Conservation (phyloP, 257 asterid genomes). For the Nyctanthes arbortristis region DNA sequence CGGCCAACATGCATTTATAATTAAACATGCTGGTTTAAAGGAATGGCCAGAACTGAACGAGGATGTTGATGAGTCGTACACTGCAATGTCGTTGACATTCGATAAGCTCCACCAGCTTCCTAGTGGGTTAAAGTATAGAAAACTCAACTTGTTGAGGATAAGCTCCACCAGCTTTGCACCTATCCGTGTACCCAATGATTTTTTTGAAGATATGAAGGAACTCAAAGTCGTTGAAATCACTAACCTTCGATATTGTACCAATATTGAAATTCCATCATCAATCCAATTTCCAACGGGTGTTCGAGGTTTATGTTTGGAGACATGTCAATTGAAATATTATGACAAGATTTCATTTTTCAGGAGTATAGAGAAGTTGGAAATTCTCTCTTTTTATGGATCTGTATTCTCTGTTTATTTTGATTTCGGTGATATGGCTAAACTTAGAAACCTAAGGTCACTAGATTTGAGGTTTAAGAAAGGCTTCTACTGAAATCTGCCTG, state of each 20-base stretch:
- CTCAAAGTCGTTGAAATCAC: slow-evolving; percentile 8
- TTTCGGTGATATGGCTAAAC: not conserved
- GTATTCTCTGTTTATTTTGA: not conserved
- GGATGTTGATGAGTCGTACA: not conserved
- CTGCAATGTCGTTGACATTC: slow-evolving; percentile 2
- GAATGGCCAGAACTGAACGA: slow-evolving; percentile 25
- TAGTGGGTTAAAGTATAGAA: not conserved
- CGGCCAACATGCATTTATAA: not conserved
- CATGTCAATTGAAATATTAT: no score
- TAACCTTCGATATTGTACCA: no score
- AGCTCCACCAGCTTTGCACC: no score
- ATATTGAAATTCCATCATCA: slow-evolving; percentile 18
- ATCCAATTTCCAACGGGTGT: slow-evolving; percentile 4
- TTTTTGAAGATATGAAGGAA: slow-evolving; percentile 6
- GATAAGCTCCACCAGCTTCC: not conserved
- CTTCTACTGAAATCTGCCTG: not conserved
- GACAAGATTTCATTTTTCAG: slow-evolving; percentile 4
- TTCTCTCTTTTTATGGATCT: slow-evolving; percentile 20
- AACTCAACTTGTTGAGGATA: not conserved
- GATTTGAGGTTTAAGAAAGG: not conserved
- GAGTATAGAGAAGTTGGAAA: slow-evolving; percentile 1
- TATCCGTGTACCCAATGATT: not conserved
- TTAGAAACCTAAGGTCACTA: slow-evolving; percentile 12
- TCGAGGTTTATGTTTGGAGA: slow-evolving; percentile 1
- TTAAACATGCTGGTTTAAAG: slow-evolving; percentile 8